Evolutionary conservation across 2,329 filamentous ascomycete species (phyloP).

Genomic region (Botrytis hyacinthi): DNA sequence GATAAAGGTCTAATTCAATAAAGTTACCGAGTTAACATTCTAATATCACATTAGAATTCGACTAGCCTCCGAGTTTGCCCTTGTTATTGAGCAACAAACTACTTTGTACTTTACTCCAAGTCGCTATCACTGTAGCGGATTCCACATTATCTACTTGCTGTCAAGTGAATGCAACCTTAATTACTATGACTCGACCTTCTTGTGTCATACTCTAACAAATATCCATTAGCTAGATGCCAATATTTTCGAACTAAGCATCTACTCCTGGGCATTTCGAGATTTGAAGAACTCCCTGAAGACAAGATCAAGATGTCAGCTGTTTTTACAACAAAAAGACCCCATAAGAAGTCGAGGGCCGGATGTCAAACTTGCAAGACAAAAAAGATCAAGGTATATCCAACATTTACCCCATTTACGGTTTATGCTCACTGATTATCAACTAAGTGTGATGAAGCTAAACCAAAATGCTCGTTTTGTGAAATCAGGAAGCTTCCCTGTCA

Average conservation of each 20-base stretch:
- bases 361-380: slow-evolving; percentile 36
- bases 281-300: background rate
- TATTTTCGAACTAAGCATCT: background rate
- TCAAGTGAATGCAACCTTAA: background rate
- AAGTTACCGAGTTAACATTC: background rate
- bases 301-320: slow-evolving; percentile 14
- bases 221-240: background rate
- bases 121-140: background rate
- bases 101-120: background rate
- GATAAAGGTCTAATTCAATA: background rate
- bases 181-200: background rate
- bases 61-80: background rate
- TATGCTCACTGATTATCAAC: slow-evolving; percentile 17
- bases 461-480: slow-evolving; percentile 35
- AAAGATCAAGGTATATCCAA: slow-evolving; percentile 35
- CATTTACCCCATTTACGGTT: background rate
- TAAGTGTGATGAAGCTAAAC: slow-evolving; percentile 36
- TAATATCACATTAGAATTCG: background rate
- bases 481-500: slow-evolving; percentile 33
- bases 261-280: background rate
- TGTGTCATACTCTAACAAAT: background rate
- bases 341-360: slow-evolving; percentile 37
- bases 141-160: background rate
- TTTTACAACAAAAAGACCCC: slow-evolving; percentile 35
- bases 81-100: background rate